Percentiles rank a stretch among this genome's conserved stretches.
Evolutionary conservation across 1,139 yeast species (phyloP).

Genomic region (Meyerozyma carpophila): DNA sequence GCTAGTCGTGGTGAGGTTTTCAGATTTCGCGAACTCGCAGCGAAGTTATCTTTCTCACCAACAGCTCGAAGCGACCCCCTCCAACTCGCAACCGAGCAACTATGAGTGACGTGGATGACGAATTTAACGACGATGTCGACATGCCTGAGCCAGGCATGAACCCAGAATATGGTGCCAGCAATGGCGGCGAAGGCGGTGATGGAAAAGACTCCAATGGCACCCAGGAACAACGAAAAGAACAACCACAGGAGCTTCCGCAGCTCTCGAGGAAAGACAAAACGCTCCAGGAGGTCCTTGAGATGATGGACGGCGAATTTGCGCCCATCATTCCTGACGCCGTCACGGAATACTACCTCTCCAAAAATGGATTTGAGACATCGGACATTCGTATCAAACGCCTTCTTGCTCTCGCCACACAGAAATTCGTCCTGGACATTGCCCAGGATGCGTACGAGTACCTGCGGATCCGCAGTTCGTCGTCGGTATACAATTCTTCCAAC

Average conservation of each 20-base stretch:
- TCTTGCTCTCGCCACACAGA: conserved; percentile 91
- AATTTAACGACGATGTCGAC: conserved; percentile 1
- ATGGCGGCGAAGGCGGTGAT: neutral
- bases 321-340: conserved; percentile 98
- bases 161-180: neutral
- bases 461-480: conserved; percentile 76
- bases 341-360: conserved; percentile 87
- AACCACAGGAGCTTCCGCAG: conserved; percentile 56
- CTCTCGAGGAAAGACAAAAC: conserved; percentile 82
- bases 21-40: neutral
- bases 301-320: conserved; percentile 86
- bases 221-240: neutral
- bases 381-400: conserved; percentile 79
- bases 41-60: neutral
- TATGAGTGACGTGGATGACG: conserved; percentile 1
- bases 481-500: conserved; percentile 77
- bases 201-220: conserved; percentile 2
- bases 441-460: conserved; percentile 96
- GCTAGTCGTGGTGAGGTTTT: neutral
- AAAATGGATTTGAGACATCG: conserved; percentile 81
- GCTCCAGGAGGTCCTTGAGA: conserved; percentile 73
- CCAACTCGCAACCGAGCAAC: neutral
- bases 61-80: neutral
- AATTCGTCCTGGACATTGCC: conserved; percentile 89
- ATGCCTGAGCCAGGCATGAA: neutral